Evolutionary conservation across 148 eudicot genomes (phyloP).

Genomic region (Linanthus parryae): DNA sequence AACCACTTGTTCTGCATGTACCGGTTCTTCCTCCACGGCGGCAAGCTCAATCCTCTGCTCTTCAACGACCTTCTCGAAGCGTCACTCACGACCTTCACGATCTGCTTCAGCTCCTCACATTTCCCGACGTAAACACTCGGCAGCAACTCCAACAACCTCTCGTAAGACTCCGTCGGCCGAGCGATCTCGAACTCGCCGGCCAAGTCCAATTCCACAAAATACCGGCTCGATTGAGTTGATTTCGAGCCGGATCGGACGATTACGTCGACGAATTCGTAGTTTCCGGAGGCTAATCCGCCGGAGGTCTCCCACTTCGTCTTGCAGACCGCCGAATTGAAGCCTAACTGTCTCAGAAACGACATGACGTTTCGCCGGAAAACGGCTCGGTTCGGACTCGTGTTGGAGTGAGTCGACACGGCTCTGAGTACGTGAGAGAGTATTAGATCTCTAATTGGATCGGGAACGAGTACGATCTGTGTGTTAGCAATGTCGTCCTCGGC

Average conservation of each 20-base stretch:
- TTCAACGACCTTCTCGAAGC: constrained; percentile 62
- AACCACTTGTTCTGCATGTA: constrained; percentile 73
- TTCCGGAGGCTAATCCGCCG: constrained; percentile 38
- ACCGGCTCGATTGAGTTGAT: no score
- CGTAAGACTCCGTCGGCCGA: constrained; percentile 40
- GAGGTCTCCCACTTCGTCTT: constrained; percentile 73
- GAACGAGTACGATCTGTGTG: no score
- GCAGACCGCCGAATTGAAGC: no score
- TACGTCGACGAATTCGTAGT: constrained; percentile 69
- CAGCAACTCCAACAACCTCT: constrained; percentile 30
- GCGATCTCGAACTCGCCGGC: constrained; percentile 54
- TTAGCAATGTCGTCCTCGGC: no score
- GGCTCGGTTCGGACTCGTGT: no score
- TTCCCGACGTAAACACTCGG: constrained; percentile 48
- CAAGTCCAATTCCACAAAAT: constrained; percentile 45
- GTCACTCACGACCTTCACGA: constrained; percentile 45
- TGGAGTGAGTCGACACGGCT: no score
- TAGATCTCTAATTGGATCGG: no score
- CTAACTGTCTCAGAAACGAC: no score
- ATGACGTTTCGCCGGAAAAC: no score
- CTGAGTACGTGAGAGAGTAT: no score
- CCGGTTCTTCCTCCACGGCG: constrained; percentile 69
- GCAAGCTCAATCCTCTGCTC: constrained; percentile 34
- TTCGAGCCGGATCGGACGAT: constrained; percentile 16
- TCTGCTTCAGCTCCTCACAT: constrained; percentile 35